Conservation (phyloP, 2,329 filamentous ascomycete species). For the Beauveria sp. region DNA sequence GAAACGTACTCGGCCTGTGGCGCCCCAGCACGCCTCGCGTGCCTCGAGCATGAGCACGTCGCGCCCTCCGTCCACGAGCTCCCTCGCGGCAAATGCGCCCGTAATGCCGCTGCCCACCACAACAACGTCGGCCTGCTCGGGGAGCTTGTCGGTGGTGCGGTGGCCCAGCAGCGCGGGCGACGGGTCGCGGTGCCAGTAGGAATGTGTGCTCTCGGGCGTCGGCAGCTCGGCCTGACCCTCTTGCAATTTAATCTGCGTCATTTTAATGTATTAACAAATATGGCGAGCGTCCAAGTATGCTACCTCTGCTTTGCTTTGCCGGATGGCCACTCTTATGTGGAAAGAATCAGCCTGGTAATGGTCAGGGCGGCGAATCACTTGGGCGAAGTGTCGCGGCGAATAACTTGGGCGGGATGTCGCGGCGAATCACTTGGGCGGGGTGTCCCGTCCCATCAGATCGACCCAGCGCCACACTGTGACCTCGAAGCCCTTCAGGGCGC, state of each 20-base stretch:
- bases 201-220: slow-evolving; percentile 49
- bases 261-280: slow-evolving; percentile 12
- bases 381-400: too few relatives aligned
- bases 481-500: neutral
- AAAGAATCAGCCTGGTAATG: neutral
- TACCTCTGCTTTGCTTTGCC: neutral
- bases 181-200: slow-evolving; percentile 69
- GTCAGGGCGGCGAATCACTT: neutral
- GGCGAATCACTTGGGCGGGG: too few relatives aligned
- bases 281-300: too few relatives aligned
- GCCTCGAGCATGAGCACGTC: slow-evolving; percentile 69
- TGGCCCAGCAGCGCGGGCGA: slow-evolving; percentile 59
- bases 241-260: slow-evolving; percentile 24
- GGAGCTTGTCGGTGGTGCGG: slow-evolving; percentile 56
- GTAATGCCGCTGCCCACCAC: slow-evolving; percentile 72
- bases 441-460: neutral
- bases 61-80: slow-evolving; percentile 44
- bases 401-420: too few relatives aligned
- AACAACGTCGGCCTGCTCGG: slow-evolving; percentile 56
- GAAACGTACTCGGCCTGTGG: slow-evolving; percentile 64
- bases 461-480: neutral
- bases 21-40: slow-evolving; percentile 72
- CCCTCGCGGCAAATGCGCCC: slow-evolving; percentile 62
- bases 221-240: slow-evolving; percentile 48
- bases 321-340: neutral